phyloP scores from a whole-genome alignment of 2,329 filamentous ascomycete genomes.

The Orbilia ellipsospora region DNA sequence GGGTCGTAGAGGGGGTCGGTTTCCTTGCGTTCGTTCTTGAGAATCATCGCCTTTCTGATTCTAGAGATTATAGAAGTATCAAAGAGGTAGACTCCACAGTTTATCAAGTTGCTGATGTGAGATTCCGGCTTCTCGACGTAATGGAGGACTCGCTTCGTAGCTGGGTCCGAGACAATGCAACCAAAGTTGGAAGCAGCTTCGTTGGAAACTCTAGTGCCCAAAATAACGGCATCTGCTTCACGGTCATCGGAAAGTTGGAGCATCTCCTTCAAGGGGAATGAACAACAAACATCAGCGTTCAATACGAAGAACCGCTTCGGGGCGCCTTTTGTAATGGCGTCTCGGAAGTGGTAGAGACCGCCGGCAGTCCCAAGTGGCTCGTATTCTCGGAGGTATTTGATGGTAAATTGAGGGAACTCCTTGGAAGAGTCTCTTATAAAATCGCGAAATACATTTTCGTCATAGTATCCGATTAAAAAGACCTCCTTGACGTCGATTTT shows the following conservation, averaged over 20 bases:
- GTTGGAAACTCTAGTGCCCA: slow-evolving; percentile 89
- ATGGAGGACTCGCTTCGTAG: slow-evolving; percentile 94
- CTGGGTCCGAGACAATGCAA: slow-evolving; percentile 93
- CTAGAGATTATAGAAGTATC: slow-evolving; percentile 94
- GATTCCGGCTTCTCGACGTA: slow-evolving; percentile 99
- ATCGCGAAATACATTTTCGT: slow-evolving; percentile 94
- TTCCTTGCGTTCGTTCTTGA: slow-evolving; percentile 86
- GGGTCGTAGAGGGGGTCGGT: slow-evolving; percentile 93
- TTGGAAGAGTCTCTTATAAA: slow-evolving; percentile 92
- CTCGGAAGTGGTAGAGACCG: slow-evolving; percentile 98
- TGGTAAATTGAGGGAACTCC: slow-evolving; percentile 86
- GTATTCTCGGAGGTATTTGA: slow-evolving; percentile 98
- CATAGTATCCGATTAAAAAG: slow-evolving; percentile 98
- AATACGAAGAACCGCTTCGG: slow-evolving; percentile 96
- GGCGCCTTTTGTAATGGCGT: slow-evolving; percentile 94
- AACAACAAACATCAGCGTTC: slow-evolving; percentile 98
- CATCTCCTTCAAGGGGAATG: slow-evolving; percentile 96
- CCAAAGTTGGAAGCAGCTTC: slow-evolving; percentile 96
- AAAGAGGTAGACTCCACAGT: slow-evolving; percentile 99
- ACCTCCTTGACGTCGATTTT: slow-evolving; percentile 96
- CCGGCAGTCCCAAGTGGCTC: slow-evolving; percentile 94
- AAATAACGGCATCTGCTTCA: slow-evolving; percentile 94
- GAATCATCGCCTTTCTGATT: slow-evolving; percentile 94
- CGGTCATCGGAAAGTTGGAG: slow-evolving; percentile 92
- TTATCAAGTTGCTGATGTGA: slow-evolving; percentile 98